A percentile compares a stretch with the other conserved stretches of the same genome.
phyloP scores from a whole-genome alignment of 2,329 filamentous ascomycete species.

The Pyrenochaeta sp. region DNA sequence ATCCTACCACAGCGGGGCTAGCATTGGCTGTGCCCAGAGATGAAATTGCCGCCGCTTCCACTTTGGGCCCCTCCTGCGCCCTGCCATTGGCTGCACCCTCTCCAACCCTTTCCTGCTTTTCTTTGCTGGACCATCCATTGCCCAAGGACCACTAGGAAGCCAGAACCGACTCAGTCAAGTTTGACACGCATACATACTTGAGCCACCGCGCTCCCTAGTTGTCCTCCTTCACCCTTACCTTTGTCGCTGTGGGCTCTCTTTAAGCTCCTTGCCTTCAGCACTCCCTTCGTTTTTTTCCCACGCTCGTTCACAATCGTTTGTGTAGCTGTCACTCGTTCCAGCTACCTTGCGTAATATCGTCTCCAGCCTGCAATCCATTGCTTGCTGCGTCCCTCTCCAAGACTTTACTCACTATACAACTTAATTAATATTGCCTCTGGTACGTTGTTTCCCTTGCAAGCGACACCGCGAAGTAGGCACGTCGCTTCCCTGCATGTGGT shows the following conservation, averaged over 20 bases:
- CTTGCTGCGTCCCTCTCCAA: neutral
- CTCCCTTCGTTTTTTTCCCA: constrained; percentile 21
- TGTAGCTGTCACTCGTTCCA: constrained; percentile 40
- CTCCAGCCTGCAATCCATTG: constrained; percentile 11
- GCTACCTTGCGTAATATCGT: constrained; percentile 7
- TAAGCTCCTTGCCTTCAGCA: constrained; percentile 38
- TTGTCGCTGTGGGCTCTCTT: constrained; percentile 33
- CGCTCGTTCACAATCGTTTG: constrained; percentile 18
- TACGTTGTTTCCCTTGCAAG: constrained; percentile 15
- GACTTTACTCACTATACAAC: neutral
- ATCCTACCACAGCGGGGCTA: constrained; percentile 27
- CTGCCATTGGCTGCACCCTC: constrained; percentile 24
- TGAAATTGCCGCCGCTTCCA: constrained; percentile 39
- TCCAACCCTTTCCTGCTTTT: constrained; percentile 20
- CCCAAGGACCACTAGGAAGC: constrained; percentile 23
- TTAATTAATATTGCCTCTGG: constrained; percentile 4
- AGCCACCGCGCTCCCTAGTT: constrained; percentile 21
- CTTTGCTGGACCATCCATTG: constrained; percentile 8
- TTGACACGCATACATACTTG: constrained; percentile 25
- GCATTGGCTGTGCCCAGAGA: constrained; percentile 31
- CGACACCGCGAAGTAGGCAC: constrained; percentile 1
- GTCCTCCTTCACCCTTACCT: constrained; percentile 19
- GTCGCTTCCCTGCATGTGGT: constrained; percentile 7
- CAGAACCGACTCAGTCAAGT: constrained; percentile 4
- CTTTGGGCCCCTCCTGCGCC: constrained; percentile 15